Evolutionary conservation across 202 grass and related monocot species (phyloP).

Genomic region (Sporobolus alterniflorus): DNA sequence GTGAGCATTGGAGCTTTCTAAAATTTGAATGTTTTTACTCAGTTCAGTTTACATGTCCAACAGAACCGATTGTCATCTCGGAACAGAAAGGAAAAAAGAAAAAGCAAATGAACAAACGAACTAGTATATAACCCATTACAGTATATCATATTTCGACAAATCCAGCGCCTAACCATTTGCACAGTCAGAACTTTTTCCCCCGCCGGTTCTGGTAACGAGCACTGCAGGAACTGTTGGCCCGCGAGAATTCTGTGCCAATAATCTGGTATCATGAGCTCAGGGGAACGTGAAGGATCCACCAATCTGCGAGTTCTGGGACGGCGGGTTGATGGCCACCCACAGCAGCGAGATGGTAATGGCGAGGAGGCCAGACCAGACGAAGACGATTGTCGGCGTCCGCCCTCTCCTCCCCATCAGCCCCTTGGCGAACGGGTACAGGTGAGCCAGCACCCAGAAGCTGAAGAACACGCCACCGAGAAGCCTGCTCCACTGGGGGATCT

Average conservation of each 20-base stretch:
- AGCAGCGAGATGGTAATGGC: conserved; percentile 97
- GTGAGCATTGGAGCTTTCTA: background rate
- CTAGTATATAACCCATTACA: conserved; percentile 6
- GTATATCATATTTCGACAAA: background rate
- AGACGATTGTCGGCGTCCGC: conserved; percentile 86
- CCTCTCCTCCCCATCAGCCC: conserved; percentile 90
- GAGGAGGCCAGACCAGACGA: conserved; percentile 90
- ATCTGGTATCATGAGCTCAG: conserved; percentile 28
- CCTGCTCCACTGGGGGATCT: conserved; percentile 94
- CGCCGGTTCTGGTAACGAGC: background rate
- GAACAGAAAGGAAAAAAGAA: conserved; percentile 6
- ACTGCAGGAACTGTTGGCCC: background rate
- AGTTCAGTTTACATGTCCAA: conserved; percentile 32
- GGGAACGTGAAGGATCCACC: conserved; percentile 95
- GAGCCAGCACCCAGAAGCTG: conserved; percentile 97
- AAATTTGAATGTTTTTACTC: conserved; percentile 13
- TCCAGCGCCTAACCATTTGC: background rate
- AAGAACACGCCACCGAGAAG: conserved; percentile 90
- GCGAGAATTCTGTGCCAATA: background rate
- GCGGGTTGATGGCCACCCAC: conserved; percentile 91
- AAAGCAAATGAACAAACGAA: conserved; percentile 58
- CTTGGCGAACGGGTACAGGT: conserved; percentile 96
- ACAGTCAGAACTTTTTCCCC: conserved; percentile 9
- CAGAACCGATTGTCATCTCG: conserved; percentile 14
- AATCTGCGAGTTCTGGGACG: conserved; percentile 66